Base-by-base conservation (phyloP, 2,329 filamentous ascomycete genomes). In the Helicocarpus griseus region DNA sequence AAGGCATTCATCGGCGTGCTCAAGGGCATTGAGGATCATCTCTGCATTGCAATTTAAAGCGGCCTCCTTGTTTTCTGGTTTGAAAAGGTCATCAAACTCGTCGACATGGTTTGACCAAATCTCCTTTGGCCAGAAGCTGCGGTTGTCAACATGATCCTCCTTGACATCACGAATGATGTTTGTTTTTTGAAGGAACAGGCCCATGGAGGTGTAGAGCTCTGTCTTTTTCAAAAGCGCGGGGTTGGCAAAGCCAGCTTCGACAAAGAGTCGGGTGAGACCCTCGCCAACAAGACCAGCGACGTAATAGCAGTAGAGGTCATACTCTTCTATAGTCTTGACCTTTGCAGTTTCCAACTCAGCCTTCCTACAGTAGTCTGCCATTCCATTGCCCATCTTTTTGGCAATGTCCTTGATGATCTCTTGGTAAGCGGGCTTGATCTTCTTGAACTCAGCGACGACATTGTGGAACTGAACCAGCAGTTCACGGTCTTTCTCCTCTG, bases 221-320 rank as follows among this genome's bases (percentile, higher is more conserved):
- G 86, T 83, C 48, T 88, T 82, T 56, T 90, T 79, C 49, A 91
- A 74, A 48, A 98, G 78, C 52, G 83, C 86, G 2, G 87, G 85
- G 68, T 96, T 96, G 54, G 89, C 93, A 52, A 95, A 84, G 55
- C 86, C 81, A 48, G 86, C 85, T 65, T 88, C 83, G 43, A 97
- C 89, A 59, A 98, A 97, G 21, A 98, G 77, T 22, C 86, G 82
- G 1, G 93, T 98, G 55, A 93, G 72, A 40, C 93, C 93, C 69
- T 97, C 91, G 52, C 93, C 93, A 31, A 98, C 93, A n/a, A 98
- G 76, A 28, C 93, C 93, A n/a, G 93, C 93, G 28, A 98, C 93
- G 65, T 97, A 97, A 70, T 95, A 89, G 73, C 93, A 98, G 76
- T 98, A 98, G 50, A 90, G 75, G 73, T 98, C 90, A 69, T 97